Base-by-base conservation (phyloP, 495 filamentous ascomycete species). In the Podospora didyma region DNA sequence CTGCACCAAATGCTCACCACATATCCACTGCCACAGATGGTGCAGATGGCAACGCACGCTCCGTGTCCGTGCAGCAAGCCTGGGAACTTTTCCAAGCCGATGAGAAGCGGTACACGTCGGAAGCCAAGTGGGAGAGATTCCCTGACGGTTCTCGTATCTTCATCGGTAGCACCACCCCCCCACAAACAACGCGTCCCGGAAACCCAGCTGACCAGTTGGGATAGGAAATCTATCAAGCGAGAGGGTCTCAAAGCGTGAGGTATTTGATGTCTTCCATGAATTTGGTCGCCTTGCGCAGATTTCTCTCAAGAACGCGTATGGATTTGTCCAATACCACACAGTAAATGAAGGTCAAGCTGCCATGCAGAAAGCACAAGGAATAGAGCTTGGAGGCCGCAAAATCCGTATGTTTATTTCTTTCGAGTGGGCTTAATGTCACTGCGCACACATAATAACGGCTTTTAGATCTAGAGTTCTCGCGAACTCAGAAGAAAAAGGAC, bases 241-340 rank as follows among this genome's bases (percentile, higher is more conserved):
- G 65, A 83, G 89, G 67, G 91, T 96, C 11, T 92, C 92, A 0
- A 97, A 98, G 69, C 83, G 89, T 56, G 93, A 97, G 68, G 81
- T 97, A 37, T 97, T 96, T 65, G 87, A 93, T 57, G 79, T 90
- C 16, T 98, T 98, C 64, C 85, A 88, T 66, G 80, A 82, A 44
- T 92, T 92, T 70, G 94, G 94, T 34, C 87, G 86, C 53, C 75
- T 98, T 35, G 93, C 93, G 2, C 94, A 98, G 68, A 90, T 98
- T 39, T 96, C 92, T 2, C 89, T 98, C 65, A 97, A 97, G 66
- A 90, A 92, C 69, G 92, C 92, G 2, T 98, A 96, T 73, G 94
- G 94, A 3, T 98, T 98, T 64, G 91, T 97, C 41, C 94, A 98
- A 67, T 98, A 93, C 58, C 79, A 96, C 53, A 89, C 91, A 35